Percentiles rank a stretch among this genome's conserved stretches.
Evolutionary conservation across 352 stramenopile genomes (phyloP).

Genomic region (Detonula confervacea): DNA sequence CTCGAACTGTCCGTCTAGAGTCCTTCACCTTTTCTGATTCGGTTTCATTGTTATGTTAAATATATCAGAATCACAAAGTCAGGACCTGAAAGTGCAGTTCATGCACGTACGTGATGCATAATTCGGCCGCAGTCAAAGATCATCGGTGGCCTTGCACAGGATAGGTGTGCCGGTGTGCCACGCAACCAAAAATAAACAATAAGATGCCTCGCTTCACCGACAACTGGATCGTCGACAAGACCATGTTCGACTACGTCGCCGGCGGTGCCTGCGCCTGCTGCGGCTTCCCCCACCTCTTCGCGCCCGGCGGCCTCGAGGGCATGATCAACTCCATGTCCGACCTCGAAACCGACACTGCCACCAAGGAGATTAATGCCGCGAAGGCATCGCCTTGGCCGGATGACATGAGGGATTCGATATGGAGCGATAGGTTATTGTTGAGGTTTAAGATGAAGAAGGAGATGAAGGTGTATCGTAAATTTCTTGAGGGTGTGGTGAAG

Average conservation of each 20-base stretch:
- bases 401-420: constrained; percentile 93
- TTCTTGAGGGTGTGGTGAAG: constrained; percentile 62
- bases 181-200: no score
- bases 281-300: constrained; percentile 86
- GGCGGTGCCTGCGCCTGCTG: constrained; percentile 92
- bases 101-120: no score
- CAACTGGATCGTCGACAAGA: constrained; percentile 90
- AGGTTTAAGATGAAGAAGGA: constrained; percentile 84
- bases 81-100: no score
- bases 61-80: no score
- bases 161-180: no score
- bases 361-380: constrained; percentile 89
- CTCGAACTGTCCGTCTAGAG: no score
- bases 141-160: no score
- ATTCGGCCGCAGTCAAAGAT: no score
- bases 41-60: no score
- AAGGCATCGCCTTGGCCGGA: constrained; percentile 83
- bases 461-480: constrained; percentile 66
- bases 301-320: constrained; percentile 88
- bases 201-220: constrained; percentile 79
- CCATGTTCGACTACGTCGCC: constrained; percentile 94
- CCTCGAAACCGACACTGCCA: constrained; percentile 91
- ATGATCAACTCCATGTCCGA: constrained; percentile 91
- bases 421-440: constrained; percentile 90
- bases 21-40: no score